Percentiles rank a stretch among this genome's conserved stretches.
These are phyloP conservation scores for Neurospora sp. DNA, from an alignment of 495 filamentous ascomycete genomes.

Conservation along the genomic window DNA sequence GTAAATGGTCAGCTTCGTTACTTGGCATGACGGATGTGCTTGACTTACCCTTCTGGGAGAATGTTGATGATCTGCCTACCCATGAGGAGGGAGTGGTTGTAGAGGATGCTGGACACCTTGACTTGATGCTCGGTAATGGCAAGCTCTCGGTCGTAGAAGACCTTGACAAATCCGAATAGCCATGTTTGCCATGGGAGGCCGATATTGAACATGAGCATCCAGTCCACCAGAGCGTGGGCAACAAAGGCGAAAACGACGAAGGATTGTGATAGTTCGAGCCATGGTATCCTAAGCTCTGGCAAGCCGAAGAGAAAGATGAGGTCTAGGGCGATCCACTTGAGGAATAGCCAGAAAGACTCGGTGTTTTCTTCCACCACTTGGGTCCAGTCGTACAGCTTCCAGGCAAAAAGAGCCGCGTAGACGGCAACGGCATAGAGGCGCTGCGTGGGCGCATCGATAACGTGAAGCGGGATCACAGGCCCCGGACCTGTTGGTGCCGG, in stretches of 20 bases:
- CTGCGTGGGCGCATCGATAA: slow-evolving; percentile 82
- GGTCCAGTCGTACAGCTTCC: slow-evolving; percentile 77
- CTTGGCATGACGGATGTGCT: neutral
- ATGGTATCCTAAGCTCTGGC: slow-evolving; percentile 80
- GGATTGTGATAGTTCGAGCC: slow-evolving; percentile 78
- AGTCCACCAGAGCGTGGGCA: slow-evolving; percentile 59
- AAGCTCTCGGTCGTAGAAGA: slow-evolving; percentile 81
- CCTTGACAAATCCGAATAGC: slow-evolving; percentile 55
- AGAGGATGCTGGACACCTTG: slow-evolving; percentile 71
- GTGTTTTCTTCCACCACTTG: slow-evolving; percentile 61
- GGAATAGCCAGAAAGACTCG: slow-evolving; percentile 74
- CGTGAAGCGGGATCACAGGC: slow-evolving; percentile 62
- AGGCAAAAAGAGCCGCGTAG: slow-evolving; percentile 61
- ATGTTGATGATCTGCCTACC: slow-evolving; percentile 96
- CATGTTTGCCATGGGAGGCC: slow-evolving; percentile 58
- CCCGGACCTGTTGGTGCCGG: slow-evolving; percentile 14
- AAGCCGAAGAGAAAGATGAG: slow-evolving; percentile 73
- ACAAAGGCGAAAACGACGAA: slow-evolving; percentile 57
- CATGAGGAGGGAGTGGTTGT: slow-evolving; percentile 85
- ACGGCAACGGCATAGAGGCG: slow-evolving; percentile 72
- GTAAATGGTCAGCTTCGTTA: slow-evolving; percentile 7
- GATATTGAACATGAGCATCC: slow-evolving; percentile 85
- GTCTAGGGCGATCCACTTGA: slow-evolving; percentile 88
- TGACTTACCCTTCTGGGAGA: slow-evolving; percentile 77
- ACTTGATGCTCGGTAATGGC: slow-evolving; percentile 84